Percentiles rank a stretch among this genome's conserved stretches.
Evolutionary conservation across 2,329 filamentous ascomycete genomes (phyloP).

Genomic region (Aspergillus aculeatinus): DNA sequence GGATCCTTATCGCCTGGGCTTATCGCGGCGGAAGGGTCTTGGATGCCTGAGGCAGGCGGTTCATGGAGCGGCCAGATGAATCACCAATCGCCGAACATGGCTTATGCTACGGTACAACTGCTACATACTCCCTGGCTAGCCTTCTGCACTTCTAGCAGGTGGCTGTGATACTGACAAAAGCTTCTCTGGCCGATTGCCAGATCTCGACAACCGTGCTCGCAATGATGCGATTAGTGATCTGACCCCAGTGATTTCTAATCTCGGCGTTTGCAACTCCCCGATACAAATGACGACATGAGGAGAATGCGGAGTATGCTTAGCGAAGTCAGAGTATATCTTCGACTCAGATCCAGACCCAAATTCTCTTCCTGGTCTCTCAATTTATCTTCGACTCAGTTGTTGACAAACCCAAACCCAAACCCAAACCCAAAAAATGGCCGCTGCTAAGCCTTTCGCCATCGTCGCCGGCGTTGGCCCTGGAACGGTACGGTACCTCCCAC

Average conservation of each 20-base stretch:
- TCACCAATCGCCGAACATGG: too few species aligned
- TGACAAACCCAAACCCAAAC: neutral
- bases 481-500: constrained; percentile 32
- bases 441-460: constrained; percentile 43
- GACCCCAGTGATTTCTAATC: constrained; percentile 17
- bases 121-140: too few species aligned
- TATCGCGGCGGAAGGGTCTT: neutral
- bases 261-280: constrained; percentile 14
- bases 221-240: constrained; percentile 5
- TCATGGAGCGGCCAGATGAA: too few species aligned
- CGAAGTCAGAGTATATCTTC: neutral
- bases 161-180: too few species aligned
- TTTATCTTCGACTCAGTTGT: too few species aligned
- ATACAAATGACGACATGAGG: constrained; percentile 17
- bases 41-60: neutral
- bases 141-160: too few species aligned
- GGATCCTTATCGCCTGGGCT: neutral
- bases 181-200: too few species aligned
- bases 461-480: constrained; percentile 50
- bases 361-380: neutral
- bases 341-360: neutral
- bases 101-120: too few species aligned
- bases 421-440: constrained; percentile 26
- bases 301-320: neutral
- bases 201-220: neutral